A percentile compares a stretch with the other conserved stretches of the same genome.
Conservation (phyloP, 208 protist genomes). For the Leishmania gerbilli region DNA sequence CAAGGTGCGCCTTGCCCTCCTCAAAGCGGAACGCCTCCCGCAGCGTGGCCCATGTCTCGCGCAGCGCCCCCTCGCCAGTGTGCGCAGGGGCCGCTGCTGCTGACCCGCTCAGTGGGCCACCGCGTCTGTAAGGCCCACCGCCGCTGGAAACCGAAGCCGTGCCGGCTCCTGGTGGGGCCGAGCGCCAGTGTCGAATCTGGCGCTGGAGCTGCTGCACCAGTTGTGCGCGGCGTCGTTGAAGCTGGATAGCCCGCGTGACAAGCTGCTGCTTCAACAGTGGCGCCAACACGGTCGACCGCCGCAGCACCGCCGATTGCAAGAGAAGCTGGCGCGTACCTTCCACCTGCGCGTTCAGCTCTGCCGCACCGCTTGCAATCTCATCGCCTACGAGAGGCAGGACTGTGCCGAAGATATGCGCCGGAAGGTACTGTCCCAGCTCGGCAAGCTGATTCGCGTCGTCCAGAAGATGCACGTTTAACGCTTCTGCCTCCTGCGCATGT, state of each 20-base stretch:
- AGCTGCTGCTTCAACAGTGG: conserved; percentile 34
- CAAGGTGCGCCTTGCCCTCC: conserved; percentile 16
- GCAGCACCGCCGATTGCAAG: conserved; percentile 24
- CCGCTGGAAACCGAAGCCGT: background rate
- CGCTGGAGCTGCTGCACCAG: conserved; percentile 43
- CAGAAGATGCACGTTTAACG: background rate
- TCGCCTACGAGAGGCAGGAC: conserved; percentile 25
- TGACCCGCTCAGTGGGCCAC: background rate
- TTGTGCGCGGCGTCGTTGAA: conserved; percentile 41
- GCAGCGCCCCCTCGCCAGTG: conserved; percentile 8
- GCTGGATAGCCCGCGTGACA: conserved; percentile 22
- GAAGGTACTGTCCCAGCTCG: conserved; percentile 8
- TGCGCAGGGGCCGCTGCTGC: background rate
- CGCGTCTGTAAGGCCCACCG: background rate
- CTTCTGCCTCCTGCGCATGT: background rate
- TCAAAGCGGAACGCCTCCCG: conserved; percentile 24
- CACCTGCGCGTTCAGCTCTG: conserved; percentile 24
- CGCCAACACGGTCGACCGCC: conserved; percentile 23
- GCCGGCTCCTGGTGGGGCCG: background rate
- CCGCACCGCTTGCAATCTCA: conserved; percentile 15
- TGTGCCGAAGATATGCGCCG: conserved; percentile 9
- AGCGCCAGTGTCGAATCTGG: conserved; percentile 17
- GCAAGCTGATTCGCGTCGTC: conserved; percentile 19
- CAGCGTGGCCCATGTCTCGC: conserved; percentile 18
- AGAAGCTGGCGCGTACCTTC: conserved; percentile 31